Evolutionary conservation across 352 stramenopile genomes (phyloP).

Genomic region (Pythium rishiriense): DNA sequence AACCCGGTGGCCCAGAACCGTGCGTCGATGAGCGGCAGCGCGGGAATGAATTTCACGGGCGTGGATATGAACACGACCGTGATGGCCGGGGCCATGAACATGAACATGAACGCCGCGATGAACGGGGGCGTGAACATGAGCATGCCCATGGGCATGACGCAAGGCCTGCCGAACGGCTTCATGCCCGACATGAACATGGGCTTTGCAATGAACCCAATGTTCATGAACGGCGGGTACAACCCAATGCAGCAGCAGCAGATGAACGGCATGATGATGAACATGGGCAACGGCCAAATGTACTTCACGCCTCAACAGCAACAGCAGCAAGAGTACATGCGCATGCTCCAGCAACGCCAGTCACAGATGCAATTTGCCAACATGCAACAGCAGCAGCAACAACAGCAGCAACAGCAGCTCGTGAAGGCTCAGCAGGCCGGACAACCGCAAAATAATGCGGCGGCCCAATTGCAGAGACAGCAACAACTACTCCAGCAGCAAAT

Average conservation of each 20-base stretch:
- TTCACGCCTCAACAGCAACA: conserved; percentile 68
- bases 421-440: conserved; percentile 15
- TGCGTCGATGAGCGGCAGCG: conserved; percentile 18
- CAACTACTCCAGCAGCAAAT: conserved; percentile 38
- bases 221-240: conserved; percentile 55
- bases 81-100: conserved; percentile 20
- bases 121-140: conserved; percentile 33
- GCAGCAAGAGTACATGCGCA: conserved; percentile 81
- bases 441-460: conserved; percentile 13
- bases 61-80: conserved; percentile 23
- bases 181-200: conserved; percentile 57
- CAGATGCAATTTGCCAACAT: conserved; percentile 39
- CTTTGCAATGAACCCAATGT: conserved; percentile 61
- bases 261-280: conserved; percentile 72
- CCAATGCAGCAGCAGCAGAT: conserved; percentile 59
- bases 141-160: conserved; percentile 54
- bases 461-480: conserved; percentile 31
- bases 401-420: conserved; percentile 18
- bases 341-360: conserved; percentile 45
- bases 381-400: conserved; percentile 28
- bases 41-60: conserved; percentile 18
- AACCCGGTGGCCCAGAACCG: conserved; percentile 10
- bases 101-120: conserved; percentile 39
- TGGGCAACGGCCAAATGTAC: conserved; percentile 42
- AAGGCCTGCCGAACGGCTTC: conserved; percentile 20